Conservation (phyloP, 2,329 filamentous ascomycete genomes). For the Chaetomium sp. region DNA sequence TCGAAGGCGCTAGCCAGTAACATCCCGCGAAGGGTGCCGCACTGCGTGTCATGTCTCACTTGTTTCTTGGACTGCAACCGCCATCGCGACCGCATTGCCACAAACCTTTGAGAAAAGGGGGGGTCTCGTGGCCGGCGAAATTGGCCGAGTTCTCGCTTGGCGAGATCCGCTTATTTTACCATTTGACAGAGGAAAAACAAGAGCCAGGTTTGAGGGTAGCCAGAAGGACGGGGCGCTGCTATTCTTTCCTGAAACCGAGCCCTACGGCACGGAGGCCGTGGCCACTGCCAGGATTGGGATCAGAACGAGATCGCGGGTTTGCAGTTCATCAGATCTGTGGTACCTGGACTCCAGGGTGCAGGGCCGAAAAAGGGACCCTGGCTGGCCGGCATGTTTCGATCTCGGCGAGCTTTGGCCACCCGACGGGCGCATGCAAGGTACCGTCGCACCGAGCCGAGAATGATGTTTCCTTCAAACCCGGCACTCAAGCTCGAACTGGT, state of each 20-base stretch:
- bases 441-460: conserved; percentile 3
- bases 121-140: conserved; percentile 38
- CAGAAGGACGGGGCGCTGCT: conserved; percentile 16
- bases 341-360: not conserved
- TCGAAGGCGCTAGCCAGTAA: conserved; percentile 35
- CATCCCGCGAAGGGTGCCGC: conserved; percentile 36
- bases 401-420: conserved; percentile 7
- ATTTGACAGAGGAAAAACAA: conserved; percentile 5
- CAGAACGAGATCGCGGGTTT: not conserved
- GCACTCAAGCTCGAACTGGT: conserved; percentile 3
- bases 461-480: conserved; percentile 9
- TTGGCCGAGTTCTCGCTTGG: conserved; percentile 26
- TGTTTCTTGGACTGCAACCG: conserved; percentile 34
- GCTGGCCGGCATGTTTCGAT: conserved; percentile 20
- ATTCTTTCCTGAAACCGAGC: conserved; percentile 27
- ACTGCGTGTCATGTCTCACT: conserved; percentile 43
- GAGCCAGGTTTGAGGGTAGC: conserved; percentile 3
- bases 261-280: conserved; percentile 13
- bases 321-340: not conserved
- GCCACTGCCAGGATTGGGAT: not conserved
- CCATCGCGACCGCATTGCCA: conserved; percentile 33
- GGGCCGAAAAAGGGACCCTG: not conserved
- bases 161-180: conserved; percentile 7
- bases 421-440: conserved; percentile 12
- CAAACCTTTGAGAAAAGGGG: conserved; percentile 29